phyloP scores from a whole-genome alignment of 2,329 filamentous ascomycete genomes.

The Cladosporium sphaerospermum region DNA sequence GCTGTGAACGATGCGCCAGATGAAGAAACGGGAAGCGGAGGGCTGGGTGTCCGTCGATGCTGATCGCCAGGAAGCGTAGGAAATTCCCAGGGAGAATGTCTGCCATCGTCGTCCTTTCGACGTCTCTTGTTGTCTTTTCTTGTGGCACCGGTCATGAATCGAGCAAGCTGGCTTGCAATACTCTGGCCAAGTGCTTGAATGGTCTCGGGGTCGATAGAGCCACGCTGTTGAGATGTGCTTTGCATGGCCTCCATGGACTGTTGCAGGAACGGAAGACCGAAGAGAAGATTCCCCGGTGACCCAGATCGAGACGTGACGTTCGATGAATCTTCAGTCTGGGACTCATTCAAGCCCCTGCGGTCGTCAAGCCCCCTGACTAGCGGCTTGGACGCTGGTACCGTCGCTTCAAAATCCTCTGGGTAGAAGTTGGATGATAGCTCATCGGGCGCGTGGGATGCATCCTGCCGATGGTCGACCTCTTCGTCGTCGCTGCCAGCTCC shows the following conservation, averaged over 20 bases:
- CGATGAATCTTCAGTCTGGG: neutral
- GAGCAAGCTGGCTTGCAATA: slow-evolving; percentile 31
- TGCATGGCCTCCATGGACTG: slow-evolving; percentile 13
- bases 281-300: neutral
- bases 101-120: slow-evolving; percentile 9
- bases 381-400: too few species aligned
- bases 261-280: slow-evolving; percentile 15
- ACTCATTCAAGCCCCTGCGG: too few species aligned
- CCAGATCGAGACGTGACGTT: neutral
- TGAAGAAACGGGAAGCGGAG: slow-evolving; percentile 1
- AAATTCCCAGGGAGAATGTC: slow-evolving; percentile 20
- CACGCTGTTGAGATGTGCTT: neutral
- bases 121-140: slow-evolving; percentile 15
- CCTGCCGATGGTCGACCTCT: neutral
- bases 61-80: slow-evolving; percentile 19
- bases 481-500: neutral
- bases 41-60: slow-evolving; percentile 13
- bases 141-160: slow-evolving; percentile 21
- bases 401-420: neutral
- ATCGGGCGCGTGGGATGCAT: slow-evolving; percentile 2
- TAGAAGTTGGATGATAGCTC: slow-evolving; percentile 9
- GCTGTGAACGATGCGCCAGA: slow-evolving; percentile 1
- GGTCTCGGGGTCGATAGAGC: slow-evolving; percentile 17
- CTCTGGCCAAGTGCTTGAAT: slow-evolving; percentile 30
- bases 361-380: neutral